A percentile compares a stretch with the other conserved stretches of the same genome.
Evolutionary conservation across 140 eudicot species (phyloP).

Genomic region (Eryngium alpinum): DNA sequence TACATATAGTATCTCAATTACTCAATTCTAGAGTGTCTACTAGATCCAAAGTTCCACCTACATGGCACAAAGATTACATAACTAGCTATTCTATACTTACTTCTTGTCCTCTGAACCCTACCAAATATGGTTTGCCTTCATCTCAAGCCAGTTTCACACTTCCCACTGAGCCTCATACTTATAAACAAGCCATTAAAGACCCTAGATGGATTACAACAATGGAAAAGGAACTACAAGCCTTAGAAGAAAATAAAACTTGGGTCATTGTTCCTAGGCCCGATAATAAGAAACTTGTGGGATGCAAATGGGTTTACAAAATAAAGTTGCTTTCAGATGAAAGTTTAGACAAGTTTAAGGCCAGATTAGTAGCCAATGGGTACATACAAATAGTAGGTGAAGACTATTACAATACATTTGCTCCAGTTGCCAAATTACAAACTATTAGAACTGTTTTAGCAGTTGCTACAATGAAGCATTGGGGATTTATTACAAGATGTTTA

Average conservation of each 20-base stretch:
- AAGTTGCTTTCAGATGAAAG: neutral
- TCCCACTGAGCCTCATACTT: neutral
- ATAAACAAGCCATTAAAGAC: neutral
- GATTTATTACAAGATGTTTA: no score
- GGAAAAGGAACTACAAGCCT: neutral
- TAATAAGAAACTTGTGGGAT: neutral
- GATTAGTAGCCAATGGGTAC: neutral
- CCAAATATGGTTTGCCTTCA: no score
- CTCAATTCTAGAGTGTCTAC: no score
- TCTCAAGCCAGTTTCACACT: no score
- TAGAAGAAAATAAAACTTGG: neutral
- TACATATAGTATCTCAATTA: no score
- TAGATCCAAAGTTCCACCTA: no score
- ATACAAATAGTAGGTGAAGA: neutral
- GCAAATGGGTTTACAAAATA: neutral
- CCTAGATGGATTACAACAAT: neutral
- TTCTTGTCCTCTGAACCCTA: no score
- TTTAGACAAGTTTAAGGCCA: neutral
- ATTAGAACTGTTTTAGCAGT: no score
- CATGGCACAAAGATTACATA: no score
- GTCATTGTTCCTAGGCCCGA: neutral
- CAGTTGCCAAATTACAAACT: no score
- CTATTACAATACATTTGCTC: neutral
- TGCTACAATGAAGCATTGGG: no score
- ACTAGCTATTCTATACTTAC: no score